Evolutionary conservation across 495 filamentous ascomycete species (phyloP), one percentile per base, ranked within the genome.

Genomic region (Trichoderma asperelloides): DNA sequence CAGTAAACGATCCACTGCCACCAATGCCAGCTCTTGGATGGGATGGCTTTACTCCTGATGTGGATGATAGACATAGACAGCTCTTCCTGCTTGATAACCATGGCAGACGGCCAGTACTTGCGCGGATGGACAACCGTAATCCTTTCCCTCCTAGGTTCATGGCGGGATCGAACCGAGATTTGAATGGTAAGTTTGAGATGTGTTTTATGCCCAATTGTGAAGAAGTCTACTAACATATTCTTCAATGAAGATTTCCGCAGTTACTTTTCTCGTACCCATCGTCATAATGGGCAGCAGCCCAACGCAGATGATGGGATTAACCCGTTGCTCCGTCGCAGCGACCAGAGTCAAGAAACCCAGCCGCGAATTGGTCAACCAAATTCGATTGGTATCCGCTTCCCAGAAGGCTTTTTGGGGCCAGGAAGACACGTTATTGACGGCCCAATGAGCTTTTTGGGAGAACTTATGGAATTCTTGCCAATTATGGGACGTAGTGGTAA

Each of bases 261-360:
- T 67, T 75, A 72, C 65, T 70, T 79, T 68, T 67, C 60, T 11
- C 74, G 73, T 47, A 68, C 71, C 25, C 70, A 71, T 62, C 71
- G 73, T 28, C 69, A 69, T 39, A 70, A 77, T 65, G 67, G 67
- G n/a, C 70, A 74, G 33, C 66, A 71, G 6, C 62, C 70, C 57
- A 65, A 68, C 16, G 82, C 81, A 51, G 91, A 96, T 71, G 92
- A 96, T 71, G 91, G 91, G 21, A 81, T 83, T 4, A 96, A 97
- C 72, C 93, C 93, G 63, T 81, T 97, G 16, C 84, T 92, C 27
- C 80, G 82, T 51, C 78, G 77, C 18, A 73, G 71, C 51, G 72
- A 74, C 28, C 28, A 70, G 18, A 74, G 68, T 39, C 75, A 76
- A 69, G 81, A 83, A 51, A 67, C 69, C 25, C 71, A 76, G 21